phyloP scores from a whole-genome alignment of 2,329 filamentous ascomycete species.

The Periconia sp. region DNA sequence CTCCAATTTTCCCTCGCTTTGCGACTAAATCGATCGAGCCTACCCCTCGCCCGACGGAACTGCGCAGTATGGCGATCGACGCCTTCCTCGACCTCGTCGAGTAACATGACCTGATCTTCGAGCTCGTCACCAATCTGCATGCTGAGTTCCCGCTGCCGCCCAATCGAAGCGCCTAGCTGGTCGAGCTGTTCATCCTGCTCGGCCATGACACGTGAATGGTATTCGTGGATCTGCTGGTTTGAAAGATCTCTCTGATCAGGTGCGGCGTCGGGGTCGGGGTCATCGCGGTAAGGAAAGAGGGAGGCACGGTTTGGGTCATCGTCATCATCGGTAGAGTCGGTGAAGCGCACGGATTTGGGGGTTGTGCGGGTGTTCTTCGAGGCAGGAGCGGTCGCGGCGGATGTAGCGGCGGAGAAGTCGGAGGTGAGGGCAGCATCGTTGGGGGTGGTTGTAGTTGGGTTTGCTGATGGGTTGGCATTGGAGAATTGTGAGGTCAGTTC shows the following conservation, averaged over 20 bases:
- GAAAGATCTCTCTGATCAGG: slow-evolving; percentile 61
- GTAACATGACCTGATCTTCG: slow-evolving; percentile 82
- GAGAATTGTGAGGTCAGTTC: slow-evolving; percentile 80
- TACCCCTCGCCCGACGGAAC: slow-evolving; percentile 72
- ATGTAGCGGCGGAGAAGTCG: slow-evolving; percentile 39
- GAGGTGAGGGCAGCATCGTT: slow-evolving; percentile 43
- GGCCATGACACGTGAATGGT: slow-evolving; percentile 77
- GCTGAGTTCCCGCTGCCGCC: slow-evolving; percentile 85
- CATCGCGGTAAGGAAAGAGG: slow-evolving; percentile 72
- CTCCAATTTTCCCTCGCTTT: slow-evolving; percentile 85
- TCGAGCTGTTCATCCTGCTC: slow-evolving; percentile 96
- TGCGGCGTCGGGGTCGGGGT: slow-evolving; percentile 53
- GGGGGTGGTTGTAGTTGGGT: slow-evolving; percentile 45
- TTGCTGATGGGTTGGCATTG: slow-evolving; percentile 32
- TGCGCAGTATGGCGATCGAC: slow-evolving; percentile 79
- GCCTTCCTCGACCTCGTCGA: slow-evolving; percentile 84
- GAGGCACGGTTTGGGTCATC: slow-evolving; percentile 56
- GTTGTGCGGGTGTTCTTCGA: slow-evolving; percentile 37
- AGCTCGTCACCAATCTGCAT: slow-evolving; percentile 97
- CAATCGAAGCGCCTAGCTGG: slow-evolving; percentile 78
- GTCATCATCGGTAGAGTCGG: slow-evolving; percentile 54
- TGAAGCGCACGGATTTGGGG: slow-evolving; percentile 82
- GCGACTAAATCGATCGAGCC: slow-evolving; percentile 70
- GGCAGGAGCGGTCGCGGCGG: slow-evolving; percentile 22
- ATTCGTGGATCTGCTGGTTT: slow-evolving; percentile 84